Conservation (phyloP, 805 yeast species). For the Nakazawaea sp. region DNA sequence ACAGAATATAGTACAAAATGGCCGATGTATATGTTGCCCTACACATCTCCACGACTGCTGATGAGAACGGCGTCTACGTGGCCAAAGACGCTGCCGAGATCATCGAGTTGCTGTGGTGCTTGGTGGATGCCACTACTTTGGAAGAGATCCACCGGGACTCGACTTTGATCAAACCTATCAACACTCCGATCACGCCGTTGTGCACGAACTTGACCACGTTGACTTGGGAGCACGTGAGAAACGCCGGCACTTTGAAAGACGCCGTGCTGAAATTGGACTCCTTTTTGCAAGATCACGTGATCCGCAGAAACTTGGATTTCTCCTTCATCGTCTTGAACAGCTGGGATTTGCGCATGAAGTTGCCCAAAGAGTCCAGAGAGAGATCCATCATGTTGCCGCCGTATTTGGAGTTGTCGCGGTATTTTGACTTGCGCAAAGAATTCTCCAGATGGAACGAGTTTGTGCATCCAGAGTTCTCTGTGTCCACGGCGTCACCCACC, state of each 20-base stretch:
- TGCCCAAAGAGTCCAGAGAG: conserved; percentile 78
- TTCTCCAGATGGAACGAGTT: conserved; percentile 60
- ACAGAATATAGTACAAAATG: no score
- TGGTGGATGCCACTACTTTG: conserved; percentile 48
- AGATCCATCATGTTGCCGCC: conserved; percentile 64
- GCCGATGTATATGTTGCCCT: conserved; percentile 54
- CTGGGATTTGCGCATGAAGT: conserved; percentile 69
- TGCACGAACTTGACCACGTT: conserved; percentile 46
- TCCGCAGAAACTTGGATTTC: conserved; percentile 41
- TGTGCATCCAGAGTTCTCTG: conserved; percentile 46
- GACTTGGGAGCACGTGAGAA: conserved; percentile 55
- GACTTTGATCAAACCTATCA: conserved; percentile 50
- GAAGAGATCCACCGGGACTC: conserved; percentile 35
- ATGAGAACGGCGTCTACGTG: conserved; percentile 50
- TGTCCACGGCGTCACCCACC: conserved; percentile 18
- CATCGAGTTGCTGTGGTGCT: conserved; percentile 61
- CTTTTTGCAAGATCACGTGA: conserved; percentile 36
- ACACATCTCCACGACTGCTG: conserved; percentile 60
- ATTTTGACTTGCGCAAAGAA: conserved; percentile 73
- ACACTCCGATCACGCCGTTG: conserved; percentile 58
- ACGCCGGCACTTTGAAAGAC: conserved; percentile 54
- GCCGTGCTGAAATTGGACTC: conserved; percentile 51
- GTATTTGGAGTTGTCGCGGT: conserved; percentile 67
- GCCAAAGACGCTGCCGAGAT: conserved; percentile 64
- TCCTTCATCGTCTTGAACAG: conserved; percentile 59